Conservation (phyloP, 768 basidiomycete genomes). For the Zangia roseola region DNA sequence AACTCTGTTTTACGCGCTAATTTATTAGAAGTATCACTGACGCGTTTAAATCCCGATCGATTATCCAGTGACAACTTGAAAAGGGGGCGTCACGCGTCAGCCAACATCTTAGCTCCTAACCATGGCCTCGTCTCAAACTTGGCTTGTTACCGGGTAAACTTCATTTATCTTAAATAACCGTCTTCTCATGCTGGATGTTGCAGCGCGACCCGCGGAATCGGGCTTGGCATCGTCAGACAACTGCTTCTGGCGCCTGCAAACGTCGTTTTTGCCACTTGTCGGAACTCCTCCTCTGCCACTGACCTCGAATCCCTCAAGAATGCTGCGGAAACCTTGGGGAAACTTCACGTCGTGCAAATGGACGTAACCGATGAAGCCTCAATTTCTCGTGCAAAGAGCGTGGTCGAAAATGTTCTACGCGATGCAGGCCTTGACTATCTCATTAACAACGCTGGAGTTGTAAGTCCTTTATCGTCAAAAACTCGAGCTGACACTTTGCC, state of each 20-base stretch:
- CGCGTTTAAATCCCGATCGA: too few relatives aligned
- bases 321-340: not conserved
- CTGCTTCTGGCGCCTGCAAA: conserved; percentile 3
- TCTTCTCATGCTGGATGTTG: not conserved
- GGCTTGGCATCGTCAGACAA: conserved; percentile 4
- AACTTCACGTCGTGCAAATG: conserved; percentile 32
- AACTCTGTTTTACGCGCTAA: too few relatives aligned
- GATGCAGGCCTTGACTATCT: conserved; percentile 37
- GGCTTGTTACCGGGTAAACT: conserved; percentile 12
- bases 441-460: conserved; percentile 39
- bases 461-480: conserved; percentile 26
- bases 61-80: too few relatives aligned
- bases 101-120: too few relatives aligned
- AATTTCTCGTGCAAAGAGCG: conserved; percentile 20
- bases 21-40: too few relatives aligned
- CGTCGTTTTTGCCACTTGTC: conserved; percentile 10
- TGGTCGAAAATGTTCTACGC: conserved; percentile 17
- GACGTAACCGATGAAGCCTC: conserved; percentile 32
- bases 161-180: not conserved
- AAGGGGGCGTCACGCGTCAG: too few relatives aligned
- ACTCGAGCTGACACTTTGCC: not conserved
- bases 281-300: not conserved
- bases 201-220: conserved; percentile 11
- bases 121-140: conserved; percentile 1
- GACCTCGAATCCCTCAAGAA: not conserved